Evolutionary conservation across 345 rosid genomes (phyloP), one percentile per base, ranked within the genome.

Genomic region (Populus simonii): DNA sequence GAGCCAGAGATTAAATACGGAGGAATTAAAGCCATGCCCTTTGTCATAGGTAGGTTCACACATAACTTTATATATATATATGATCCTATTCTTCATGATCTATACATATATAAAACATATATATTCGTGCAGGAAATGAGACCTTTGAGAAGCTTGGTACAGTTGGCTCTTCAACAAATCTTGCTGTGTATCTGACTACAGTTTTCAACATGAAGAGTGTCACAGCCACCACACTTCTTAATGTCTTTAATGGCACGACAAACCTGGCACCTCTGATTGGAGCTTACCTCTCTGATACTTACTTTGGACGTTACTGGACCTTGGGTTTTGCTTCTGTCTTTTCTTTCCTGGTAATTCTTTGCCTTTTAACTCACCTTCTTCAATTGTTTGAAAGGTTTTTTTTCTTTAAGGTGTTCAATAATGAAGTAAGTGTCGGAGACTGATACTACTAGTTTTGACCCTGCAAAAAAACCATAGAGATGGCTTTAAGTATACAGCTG

Each of bases 71-170:
- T 18, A 12, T 8, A 27, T 53, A 22, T 22, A 8, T 55, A 53
- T 13, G 51, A 47, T 47, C 3, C 18, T 51, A 0, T 7, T 53
- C 59, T 53, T 53, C 65, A 59, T 55, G 15, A n/a, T 23, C 27
- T 0, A 57, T 57, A 8, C 8, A 17, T 49, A 49, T 49, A 5
- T 16, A 33, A 33, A 5, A 6, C 0, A 2, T 51, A 0, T 51
- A 7, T 51, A 17, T 57, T 6, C 3, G 27, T 76, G 76, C 74
- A 85, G 87, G 87, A 72, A 85, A 85, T 78, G 87, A 86, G 76
- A 80, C 85, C 0, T 86, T 84, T 66, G 89, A 86, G 80, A 86
- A 86, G 82, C 72, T 84, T 17, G 89, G 89, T 0, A 82, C 87
- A 0, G 13, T 84, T 1, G 89, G 89, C 0, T 72, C 89, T 10